Evolutionary conservation across 1,284 basidiomycete genomes (phyloP), one percentile per base, ranked within the genome.

Genomic region (Ustilago tritici): DNA sequence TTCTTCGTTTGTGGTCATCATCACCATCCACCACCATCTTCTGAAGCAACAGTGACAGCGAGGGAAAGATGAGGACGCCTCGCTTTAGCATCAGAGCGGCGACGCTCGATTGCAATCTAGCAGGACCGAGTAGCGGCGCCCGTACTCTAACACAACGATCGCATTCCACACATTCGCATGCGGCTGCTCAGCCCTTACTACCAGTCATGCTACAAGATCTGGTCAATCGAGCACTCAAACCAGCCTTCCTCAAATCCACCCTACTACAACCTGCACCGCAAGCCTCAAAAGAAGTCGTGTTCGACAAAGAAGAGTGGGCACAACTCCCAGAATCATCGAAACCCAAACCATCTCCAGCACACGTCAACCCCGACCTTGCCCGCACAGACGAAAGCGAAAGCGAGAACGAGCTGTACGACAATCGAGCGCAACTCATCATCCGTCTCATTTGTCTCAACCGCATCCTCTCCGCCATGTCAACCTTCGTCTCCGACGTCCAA

Each of bases 391-490:
- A 49, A 1, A 35, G 15, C 12, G 38, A 23, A 23, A 28, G 50
- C 11, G 49, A 28, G 34, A 65, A 28, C 23, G 23, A 61, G 47
- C 31, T 59, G 0, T 52, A 55, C 23, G 32, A 49, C 35, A 64
- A 62, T 55, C 41, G 68, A n/a, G 38, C 60, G 7, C 56, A 28
- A 12, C 36, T 78, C 47, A 74, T 74, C 53, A 19, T 68, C 9
- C 67, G 76, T 17, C 50, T 78, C 19, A 65, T 78, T 46, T 50
- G 64, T 6, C 40, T 41, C 52, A 67, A 70, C 17, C 70, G 76
- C 56, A 71, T 78, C 28, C 52, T 78, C 5, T 78, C 76, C 5
- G 76, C 67, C 7, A 78, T 78, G 76, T 43, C 71, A 12, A 68
- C 68, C 4, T 69, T 74, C n/a, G 34, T 32, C 4, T 59, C 49